Evolutionary conservation across 2,329 filamentous ascomycete species (phyloP), one percentile per base, ranked within the genome.

Genomic region (Zymoseptoria tritici): DNA sequence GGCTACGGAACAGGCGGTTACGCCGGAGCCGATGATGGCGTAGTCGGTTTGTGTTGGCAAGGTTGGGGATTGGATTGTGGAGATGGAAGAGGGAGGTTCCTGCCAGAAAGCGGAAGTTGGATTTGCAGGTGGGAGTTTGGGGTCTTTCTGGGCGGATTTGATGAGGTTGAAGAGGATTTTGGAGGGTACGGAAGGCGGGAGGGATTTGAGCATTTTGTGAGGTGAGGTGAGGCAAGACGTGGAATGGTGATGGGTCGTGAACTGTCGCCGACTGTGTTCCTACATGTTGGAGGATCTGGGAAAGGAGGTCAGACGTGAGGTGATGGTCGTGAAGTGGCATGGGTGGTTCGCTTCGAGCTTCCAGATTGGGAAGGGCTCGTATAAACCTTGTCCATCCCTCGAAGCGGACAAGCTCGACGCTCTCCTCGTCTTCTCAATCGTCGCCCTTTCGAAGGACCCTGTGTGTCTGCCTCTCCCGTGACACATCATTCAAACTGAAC

Each of bases 31-130:
- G 22, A 66, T 61, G n/a, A 66, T 60, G 20, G 62, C 60, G 54
- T 64, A 66, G 21, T 58, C 62, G 2, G 62, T 62, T 11, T 55
- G 57, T 1, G 55, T 13, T 3, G 62, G 58, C 0, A 66, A 55
- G 20, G 49, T n/a, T 36, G 31, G 9, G 21, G 64, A 66, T 54
- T 60, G 58, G 11, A 31, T 29, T 1, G 19, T 5, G 1, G 64
- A 57, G 29, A 64, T 49, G 9, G 55, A n/a, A 1, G 61, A 53
- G 1, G 56, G 29, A 7, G 62, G 62, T 0, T 55, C 26, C 49
- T 66, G 64, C 64, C 64, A 66, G n/a, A 62, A 66, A 1, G 62
- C 62, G 57, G 64, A 51, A 26, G 64, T 64, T 4, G 64, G 64
- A 20, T 59, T 58, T 52, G 49, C 11, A 22, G 58, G 50, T 2